A percentile compares a stretch with the other conserved stretches of the same genome.
phyloP scores from a whole-genome alignment of 176 grass and related monocot species.

The Lolium rigidum region DNA sequence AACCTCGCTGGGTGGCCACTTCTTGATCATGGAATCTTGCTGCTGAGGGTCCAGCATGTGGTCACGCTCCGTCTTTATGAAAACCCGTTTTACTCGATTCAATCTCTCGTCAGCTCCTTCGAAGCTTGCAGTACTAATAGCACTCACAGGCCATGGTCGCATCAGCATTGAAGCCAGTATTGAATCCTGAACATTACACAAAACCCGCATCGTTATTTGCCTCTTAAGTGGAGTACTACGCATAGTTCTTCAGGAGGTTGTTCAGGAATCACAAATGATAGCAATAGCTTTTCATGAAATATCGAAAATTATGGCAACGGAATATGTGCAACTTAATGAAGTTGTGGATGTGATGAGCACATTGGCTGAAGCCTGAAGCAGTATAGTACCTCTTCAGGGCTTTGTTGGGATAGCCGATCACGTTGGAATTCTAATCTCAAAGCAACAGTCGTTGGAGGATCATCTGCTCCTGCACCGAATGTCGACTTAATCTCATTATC shows the following conservation, averaged over 20 bases:
- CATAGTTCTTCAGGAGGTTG: too few relatives aligned
- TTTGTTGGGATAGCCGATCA: slow-evolving; percentile 59
- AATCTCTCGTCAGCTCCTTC: slow-evolving; percentile 45
- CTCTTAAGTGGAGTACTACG: slow-evolving; percentile 2
- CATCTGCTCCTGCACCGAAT: slow-evolving; percentile 33
- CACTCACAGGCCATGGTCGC: slow-evolving; percentile 57
- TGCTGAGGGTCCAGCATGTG: slow-evolving; percentile 59
- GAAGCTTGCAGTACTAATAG: slow-evolving; percentile 49
- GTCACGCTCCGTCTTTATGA: slow-evolving; percentile 63
- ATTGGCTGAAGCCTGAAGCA: slow-evolving; percentile 15
- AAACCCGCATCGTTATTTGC: background rate
- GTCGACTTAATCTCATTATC: slow-evolving; percentile 48
- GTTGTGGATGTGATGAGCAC: background rate
- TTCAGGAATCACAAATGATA: background rate
- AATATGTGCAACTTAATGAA: background rate
- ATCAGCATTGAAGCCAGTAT: slow-evolving; percentile 65
- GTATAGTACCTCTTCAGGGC: slow-evolving; percentile 62
- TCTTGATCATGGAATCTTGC: slow-evolving; percentile 74
- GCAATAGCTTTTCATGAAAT: slow-evolving; percentile 1
- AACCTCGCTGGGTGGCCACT: slow-evolving; percentile 73
- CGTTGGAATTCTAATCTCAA: slow-evolving; percentile 63
- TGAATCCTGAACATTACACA: slow-evolving; percentile 63
- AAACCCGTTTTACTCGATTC: slow-evolving; percentile 51
- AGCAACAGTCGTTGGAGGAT: slow-evolving; percentile 60
- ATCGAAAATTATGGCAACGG: slow-evolving; percentile 1